Percentiles rank a stretch among this genome's conserved stretches.
Conservation (phyloP, 306 rosid genomes). For the Sindora glabra region DNA sequence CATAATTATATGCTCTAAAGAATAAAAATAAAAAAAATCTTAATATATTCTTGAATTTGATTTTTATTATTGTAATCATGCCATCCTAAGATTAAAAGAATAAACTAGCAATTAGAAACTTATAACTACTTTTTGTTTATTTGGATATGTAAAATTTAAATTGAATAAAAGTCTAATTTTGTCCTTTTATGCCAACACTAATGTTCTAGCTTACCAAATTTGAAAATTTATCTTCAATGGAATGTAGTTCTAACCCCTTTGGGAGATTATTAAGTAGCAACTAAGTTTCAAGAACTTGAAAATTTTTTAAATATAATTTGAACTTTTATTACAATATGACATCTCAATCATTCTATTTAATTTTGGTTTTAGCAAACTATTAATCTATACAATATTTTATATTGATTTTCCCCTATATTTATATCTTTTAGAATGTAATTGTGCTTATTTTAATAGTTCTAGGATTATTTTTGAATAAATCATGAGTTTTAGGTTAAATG, state of each 20-base stretch:
- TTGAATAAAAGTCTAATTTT: not conserved
- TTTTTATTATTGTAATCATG: too few relatives aligned
- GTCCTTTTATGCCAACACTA: not conserved
- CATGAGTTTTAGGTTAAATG: too few relatives aligned
- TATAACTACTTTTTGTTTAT: not conserved
- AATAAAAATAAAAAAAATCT: not conserved
- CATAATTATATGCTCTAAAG: not conserved
- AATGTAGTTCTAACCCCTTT: too few relatives aligned
- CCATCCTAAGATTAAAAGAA: not conserved
- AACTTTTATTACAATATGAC: not conserved
- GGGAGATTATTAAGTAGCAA: not conserved
- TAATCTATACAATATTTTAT: too few relatives aligned
- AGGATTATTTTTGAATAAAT: too few relatives aligned
- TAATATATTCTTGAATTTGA: not conserved
- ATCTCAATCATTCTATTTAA: not conserved
- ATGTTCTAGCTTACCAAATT: too few relatives aligned
- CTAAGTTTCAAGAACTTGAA: not conserved
- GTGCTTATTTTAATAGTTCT: too few relatives aligned
- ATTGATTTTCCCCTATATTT: too few relatives aligned
- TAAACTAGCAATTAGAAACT: not conserved
- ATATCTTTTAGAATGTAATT: too few relatives aligned
- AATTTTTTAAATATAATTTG: too few relatives aligned
- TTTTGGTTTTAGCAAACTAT: not conserved
- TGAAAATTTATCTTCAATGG: too few relatives aligned
- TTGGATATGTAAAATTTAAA: not conserved